phyloP scores from a whole-genome alignment of 768 basidiomycete species.

The Lentinula edodes region DNA sequence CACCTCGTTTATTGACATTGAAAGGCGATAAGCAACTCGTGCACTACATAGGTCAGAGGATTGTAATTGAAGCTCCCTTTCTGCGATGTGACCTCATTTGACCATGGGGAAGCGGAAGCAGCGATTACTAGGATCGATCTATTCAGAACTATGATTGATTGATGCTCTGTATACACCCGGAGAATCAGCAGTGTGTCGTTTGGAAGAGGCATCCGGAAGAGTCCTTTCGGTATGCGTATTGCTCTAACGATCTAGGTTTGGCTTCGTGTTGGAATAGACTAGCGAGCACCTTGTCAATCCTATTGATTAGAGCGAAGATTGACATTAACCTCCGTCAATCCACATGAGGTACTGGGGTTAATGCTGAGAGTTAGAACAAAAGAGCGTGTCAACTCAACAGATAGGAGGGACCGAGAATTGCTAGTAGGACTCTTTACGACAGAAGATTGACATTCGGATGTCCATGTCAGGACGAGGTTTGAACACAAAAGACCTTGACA shows the following conservation, averaged over 20 bases:
- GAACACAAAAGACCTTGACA: neutral
- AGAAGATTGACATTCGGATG: neutral
- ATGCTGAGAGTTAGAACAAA: neutral
- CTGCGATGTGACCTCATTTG: neutral
- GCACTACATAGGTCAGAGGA: neutral
- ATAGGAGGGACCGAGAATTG: neutral
- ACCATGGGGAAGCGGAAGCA: neutral
- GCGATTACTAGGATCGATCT: neutral
- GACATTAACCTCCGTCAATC: neutral
- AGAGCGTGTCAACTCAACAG: conserved; percentile 1
- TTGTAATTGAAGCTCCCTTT: neutral
- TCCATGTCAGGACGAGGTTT: neutral
- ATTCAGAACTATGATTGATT: neutral
- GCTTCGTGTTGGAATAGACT: too few species aligned
- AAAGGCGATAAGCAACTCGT: conserved; percentile 1
- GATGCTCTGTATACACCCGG: too few species aligned
- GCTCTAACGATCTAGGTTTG: neutral
- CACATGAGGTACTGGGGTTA: conserved; percentile 1
- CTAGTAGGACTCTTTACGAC: neutral
- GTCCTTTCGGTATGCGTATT: neutral
- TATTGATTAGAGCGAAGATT: neutral
- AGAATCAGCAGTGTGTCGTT: too few species aligned
- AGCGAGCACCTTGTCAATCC: neutral
- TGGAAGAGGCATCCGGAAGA: neutral
- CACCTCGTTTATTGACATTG: neutral